Percentiles rank a stretch among this genome's conserved stretches.
Conservation (phyloP, 768 basidiomycete genomes). For the Boletus speciosus region DNA sequence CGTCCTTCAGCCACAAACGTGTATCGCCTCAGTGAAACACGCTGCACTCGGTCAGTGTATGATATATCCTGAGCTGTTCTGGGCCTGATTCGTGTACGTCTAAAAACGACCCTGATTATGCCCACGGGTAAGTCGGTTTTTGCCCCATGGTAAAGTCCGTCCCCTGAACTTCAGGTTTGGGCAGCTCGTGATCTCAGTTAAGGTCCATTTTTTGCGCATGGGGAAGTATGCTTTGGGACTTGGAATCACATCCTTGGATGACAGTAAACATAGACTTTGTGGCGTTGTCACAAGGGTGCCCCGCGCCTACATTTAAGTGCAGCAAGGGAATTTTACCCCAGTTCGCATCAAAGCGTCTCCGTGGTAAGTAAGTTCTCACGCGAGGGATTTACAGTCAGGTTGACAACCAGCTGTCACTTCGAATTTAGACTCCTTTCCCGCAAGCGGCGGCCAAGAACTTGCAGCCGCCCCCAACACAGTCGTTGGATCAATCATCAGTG, state of each 20-base stretch:
- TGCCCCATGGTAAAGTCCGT: too few relatives aligned
- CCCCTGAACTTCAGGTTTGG: not conserved
- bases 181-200: not conserved
- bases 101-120: not conserved
- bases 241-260: not conserved
- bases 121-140: not conserved
- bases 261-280: not conserved
- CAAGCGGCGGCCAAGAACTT: conserved; percentile 7
- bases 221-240: too few relatives aligned
- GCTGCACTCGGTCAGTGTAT: not conserved
- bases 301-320: not conserved
- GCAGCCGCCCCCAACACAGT: not conserved
- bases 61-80: not conserved
- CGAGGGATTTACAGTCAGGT: not conserved
- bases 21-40: not conserved
- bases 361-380: not conserved
- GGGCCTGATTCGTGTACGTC: not conserved
- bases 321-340: not conserved
- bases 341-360: not conserved
- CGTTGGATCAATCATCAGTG: not conserved
- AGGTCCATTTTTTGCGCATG: not conserved
- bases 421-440: not conserved
- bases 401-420: conserved; percentile 4
- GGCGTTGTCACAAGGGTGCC: not conserved
- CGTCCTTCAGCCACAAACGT: not conserved